phyloP scores from a whole-genome alignment of 306 rosid genomes.

The Astragalus membranaceus region DNA sequence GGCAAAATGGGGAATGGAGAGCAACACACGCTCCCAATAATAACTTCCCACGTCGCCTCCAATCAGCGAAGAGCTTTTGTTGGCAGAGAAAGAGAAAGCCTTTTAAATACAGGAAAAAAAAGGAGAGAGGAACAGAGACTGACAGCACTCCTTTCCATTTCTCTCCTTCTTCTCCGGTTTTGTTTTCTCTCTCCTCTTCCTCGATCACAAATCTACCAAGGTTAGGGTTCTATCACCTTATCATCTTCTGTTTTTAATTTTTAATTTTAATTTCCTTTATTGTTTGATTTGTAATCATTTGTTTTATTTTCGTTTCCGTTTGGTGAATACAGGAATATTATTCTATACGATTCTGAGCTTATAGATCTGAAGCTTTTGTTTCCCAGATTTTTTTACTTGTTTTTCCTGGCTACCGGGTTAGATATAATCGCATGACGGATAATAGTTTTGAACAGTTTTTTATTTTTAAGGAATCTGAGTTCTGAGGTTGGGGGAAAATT shows the following conservation, averaged over 20 bases:
- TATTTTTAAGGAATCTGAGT: neutral
- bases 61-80: conserved; percentile 35
- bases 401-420: conserved; percentile 29
- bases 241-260: neutral
- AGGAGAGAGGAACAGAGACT: neutral
- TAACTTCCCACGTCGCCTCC: conserved; percentile 41
- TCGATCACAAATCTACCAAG: conserved; percentile 46
- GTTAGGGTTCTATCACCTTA: conserved; percentile 47
- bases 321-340: conserved; percentile 20
- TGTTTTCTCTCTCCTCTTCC: conserved; percentile 35
- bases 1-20: conserved; percentile 33
- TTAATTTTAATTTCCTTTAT: neutral
- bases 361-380: conserved; percentile 43
- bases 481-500: neutral
- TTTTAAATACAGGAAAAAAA: conserved; percentile 31
- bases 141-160: neutral
- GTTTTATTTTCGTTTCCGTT: neutral
- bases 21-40: conserved; percentile 21
- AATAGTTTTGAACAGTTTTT: neutral
- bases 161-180: conserved; percentile 25
- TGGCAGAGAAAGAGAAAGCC: conserved; percentile 32
- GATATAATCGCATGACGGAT: neutral
- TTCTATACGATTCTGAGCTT: conserved; percentile 55
- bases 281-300: neutral
- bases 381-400: conserved; percentile 6